Evolutionary conservation across 192 early-diverging fungal species (phyloP), one percentile per base, ranked within the genome.

Genomic region (Dissophora globulifera): DNA sequence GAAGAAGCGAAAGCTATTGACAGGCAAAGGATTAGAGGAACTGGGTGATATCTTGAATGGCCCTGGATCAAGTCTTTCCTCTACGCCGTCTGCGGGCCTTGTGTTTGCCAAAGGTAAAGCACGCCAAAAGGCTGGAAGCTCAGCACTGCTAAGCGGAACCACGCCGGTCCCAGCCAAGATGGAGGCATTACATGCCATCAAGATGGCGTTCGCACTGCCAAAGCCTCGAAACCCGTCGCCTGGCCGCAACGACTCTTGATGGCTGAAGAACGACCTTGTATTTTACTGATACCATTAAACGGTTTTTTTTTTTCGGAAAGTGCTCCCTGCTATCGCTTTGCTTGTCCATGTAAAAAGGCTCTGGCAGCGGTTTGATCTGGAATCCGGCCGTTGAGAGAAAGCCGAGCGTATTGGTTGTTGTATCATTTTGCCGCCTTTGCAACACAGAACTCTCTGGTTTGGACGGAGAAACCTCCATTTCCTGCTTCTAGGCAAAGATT

Each of bases 401-500:
- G 22, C 25, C 5, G n/a, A n/a, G n/a, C n/a, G n/a, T n/a, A n/a
- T n/a, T n/a, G n/a, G n/a, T n/a, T n/a, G n/a, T n/a, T n/a, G n/a
- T n/a, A n/a, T n/a, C n/a, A n/a, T n/a, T n/a, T n/a, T n/a, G n/a
- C n/a, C n/a, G n/a, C n/a, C n/a, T n/a, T n/a, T n/a, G n/a, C n/a
- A n/a, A n/a, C n/a, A n/a, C n/a, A n/a, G n/a, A n/a, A n/a, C n/a
- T n/a, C n/a, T n/a, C n/a, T n/a, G n/a, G n/a, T n/a, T n/a, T n/a
- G n/a, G n/a, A n/a, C n/a, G n/a, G n/a, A n/a, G n/a, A n/a, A n/a
- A n/a, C 82, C 81, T 91, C 90, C 27, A 89, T 72, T 64, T 84
- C 79, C 15, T 81, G 67, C 81, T 87, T 84, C 53, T 91, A 89
- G 4, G 69, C 79, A 82, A 88, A 88, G 30, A 91, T 91, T 42